Evolutionary conservation across 371 early-diverging fungal genomes (phyloP), one percentile per base, ranked within the genome.

Genomic region (Umbelopsis sp.): DNA sequence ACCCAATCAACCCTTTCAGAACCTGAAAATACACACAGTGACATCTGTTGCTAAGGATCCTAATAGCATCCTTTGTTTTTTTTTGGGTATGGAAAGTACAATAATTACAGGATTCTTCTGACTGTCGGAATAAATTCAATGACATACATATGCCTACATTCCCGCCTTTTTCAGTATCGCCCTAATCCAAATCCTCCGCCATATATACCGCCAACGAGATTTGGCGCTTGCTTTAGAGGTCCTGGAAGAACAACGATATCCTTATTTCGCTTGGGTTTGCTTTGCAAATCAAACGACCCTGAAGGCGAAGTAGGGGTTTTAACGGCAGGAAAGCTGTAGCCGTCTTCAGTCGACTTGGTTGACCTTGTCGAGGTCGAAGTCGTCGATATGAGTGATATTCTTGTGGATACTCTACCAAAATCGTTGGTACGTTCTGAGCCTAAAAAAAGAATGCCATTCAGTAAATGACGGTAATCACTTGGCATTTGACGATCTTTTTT

Each of bases 151-250:
- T n/a, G 8, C 18, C 48, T 18, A 16, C 11, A 48, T 48, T 57
- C 57, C 57, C 57, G 57, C 29, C 12, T 57, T 57, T 37, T 57
- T 57, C 57, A 57, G 37, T 18, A 35, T 35, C 57, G 35, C 18
- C 35, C 57, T 18, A 57, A 35, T 3, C 57, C 57, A 18, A 57
- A 57, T 16, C 57, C 57, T 10, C 57, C 57, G 37, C 57, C 57
- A 35, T 57, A 57, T 25, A 57, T n/a, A 18, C 57, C 57, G 8
- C 57, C 57, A 35, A 57, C 35, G 12, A 35, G 29, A 18, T 29
- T 57, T 24, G 57, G 37, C 29, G 57, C 32, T 35, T 10, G 18
- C 18, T 29, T 35, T 11, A 14, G 57, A 29, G 57, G 6, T 8
- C 16, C 18, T 7, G 57, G 37, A 57, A n/a, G 10, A 32, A 35